Base-by-base conservation (phyloP, 306 rosid genomes). In the Trifolium subterraneum region DNA sequence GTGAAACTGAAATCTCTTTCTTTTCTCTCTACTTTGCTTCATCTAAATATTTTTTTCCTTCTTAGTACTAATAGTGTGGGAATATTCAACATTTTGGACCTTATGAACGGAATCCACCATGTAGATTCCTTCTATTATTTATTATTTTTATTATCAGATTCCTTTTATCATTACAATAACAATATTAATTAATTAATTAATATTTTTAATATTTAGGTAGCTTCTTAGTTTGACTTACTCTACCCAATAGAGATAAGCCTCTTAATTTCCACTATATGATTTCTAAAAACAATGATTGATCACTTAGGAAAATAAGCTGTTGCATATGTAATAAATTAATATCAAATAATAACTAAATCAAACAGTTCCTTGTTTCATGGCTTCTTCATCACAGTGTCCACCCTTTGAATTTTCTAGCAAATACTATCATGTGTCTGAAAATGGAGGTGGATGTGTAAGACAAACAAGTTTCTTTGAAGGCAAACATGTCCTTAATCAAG, bases 381-480 rank as follows among this genome's bases (percentile, higher is more conserved):
- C 85, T 68, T 80, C 88, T 18, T 42, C 68, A 22, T 31, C 51
- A n/a, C 80, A 54, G 82, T 93, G 98, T 81, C 93, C 97, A n/a
- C 97, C 96, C 0, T 83, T 88, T 41, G 92, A 75, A 16, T 93
- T 87, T 73, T 78, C 98, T 7, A 75, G 80, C 70, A 80, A 88
- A 52, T 93, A 91, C 67, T 93, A 93, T 80, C 83, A 81, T 10
- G 65, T 73, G 10, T 72, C 86, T 56, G 88, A 71, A 73, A 84
- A 55, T 79, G 91, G 87, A 52, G 86, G 81, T 10, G 56, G 31
- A 39, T 93, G 98, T 70, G 87, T 82, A 76, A 91, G 98, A 52
- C 97, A 91, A 13, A 78, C 55, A 82, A 93, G 98, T 80, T 93
- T 91, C 93, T 93, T 93, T 80, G 87, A 81, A 72, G 96, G 91